A percentile compares a stretch with the other conserved stretches of the same genome.
Conservation (phyloP, 352 stramenopile species). For the Phytophthora megakarya region DNA sequence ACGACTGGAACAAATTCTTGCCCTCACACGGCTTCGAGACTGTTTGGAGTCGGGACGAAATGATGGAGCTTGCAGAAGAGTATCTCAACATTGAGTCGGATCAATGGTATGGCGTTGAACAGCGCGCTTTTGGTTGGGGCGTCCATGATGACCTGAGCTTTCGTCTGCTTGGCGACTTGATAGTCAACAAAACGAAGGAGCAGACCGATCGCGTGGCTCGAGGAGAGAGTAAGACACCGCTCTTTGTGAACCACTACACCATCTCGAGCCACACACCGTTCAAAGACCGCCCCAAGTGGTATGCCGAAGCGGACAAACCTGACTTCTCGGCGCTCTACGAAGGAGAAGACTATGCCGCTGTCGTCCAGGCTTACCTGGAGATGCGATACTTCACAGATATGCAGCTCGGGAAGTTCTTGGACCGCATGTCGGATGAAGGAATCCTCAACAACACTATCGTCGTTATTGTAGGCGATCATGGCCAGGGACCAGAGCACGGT, state of each 20-base stretch:
- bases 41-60: slow-evolving; percentile 44
- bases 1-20: slow-evolving; percentile 56
- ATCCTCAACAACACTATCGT: slow-evolving; percentile 63
- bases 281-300: slow-evolving; percentile 45
- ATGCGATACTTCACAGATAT: slow-evolving; percentile 59
- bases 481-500: slow-evolving; percentile 46
- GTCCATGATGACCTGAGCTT: slow-evolving; percentile 63
- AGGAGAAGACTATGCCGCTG: slow-evolving; percentile 24
- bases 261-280: slow-evolving; percentile 63
- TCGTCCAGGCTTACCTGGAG: slow-evolving; percentile 46
- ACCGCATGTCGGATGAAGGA: slow-evolving; percentile 45
- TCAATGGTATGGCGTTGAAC: slow-evolving; percentile 36
- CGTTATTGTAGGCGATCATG: slow-evolving; percentile 58
- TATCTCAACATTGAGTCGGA: slow-evolving; percentile 38
- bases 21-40: slow-evolving; percentile 56
- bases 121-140: slow-evolving; percentile 38
- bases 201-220: slow-evolving; percentile 31
- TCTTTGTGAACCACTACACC: slow-evolving; percentile 63
- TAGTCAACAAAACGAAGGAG: slow-evolving; percentile 52
- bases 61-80: slow-evolving; percentile 43
- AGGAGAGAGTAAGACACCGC: slow-evolving; percentile 40
- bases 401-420: slow-evolving; percentile 55
- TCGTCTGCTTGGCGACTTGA: slow-evolving; percentile 48
- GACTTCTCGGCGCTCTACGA: slow-evolving; percentile 47
- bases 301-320: slow-evolving; percentile 31